Conservation (phyloP, 805 yeast species). For the Kodamaea nitidulidarum region DNA sequence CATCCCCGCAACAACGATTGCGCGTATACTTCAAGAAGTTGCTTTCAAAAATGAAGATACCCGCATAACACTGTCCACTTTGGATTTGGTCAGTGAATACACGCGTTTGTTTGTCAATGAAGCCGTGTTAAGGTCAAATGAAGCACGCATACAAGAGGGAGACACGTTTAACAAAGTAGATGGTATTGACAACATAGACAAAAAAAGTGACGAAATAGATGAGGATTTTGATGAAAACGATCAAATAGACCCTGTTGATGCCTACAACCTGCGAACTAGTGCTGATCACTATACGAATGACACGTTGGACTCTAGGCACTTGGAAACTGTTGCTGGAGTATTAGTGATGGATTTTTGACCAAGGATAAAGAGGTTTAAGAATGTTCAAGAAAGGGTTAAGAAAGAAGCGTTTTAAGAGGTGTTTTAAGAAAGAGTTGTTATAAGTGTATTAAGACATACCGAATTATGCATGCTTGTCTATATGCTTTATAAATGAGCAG, state of each 20-base stretch:
- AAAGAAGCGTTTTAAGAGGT: too few relatives aligned
- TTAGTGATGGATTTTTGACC: conserved; percentile 53
- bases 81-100: conserved; percentile 51
- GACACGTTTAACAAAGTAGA: conserved; percentile 25
- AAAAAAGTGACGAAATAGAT: conserved; percentile 11
- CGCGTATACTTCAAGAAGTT: conserved; percentile 48
- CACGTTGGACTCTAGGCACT: conserved; percentile 50
- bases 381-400: too few relatives aligned
- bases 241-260: conserved; percentile 14
- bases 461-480: too few relatives aligned
- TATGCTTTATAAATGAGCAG: too few relatives aligned
- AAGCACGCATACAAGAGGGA: conserved; percentile 38
- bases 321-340: conserved; percentile 54
- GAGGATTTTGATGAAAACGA: conserved; percentile 13
- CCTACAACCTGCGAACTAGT: conserved; percentile 17
- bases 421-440: too few relatives aligned
- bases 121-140: conserved; percentile 56
- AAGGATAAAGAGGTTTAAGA: too few relatives aligned
- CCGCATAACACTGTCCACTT: conserved; percentile 44
- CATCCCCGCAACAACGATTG: conserved; percentile 32
- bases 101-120: conserved; percentile 54
- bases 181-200: conserved; percentile 28
- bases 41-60: conserved; percentile 46
- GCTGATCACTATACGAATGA: conserved; percentile 18
- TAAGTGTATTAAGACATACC: too few relatives aligned